phyloP scores from a whole-genome alignment of 257 asterid species.

The Craterostigma plantagineum region DNA sequence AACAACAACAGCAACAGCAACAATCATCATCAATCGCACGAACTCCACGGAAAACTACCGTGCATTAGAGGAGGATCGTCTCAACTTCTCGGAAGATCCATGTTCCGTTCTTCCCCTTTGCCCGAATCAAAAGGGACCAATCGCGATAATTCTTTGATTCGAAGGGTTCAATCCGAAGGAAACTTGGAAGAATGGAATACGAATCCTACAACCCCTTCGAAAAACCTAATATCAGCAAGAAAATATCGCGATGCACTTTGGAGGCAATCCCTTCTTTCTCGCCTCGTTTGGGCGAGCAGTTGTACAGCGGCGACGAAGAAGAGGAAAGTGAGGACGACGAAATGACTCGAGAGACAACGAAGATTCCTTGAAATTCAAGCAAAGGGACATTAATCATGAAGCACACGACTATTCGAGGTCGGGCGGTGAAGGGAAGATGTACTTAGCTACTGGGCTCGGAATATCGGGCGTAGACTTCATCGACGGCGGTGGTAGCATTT shows the following conservation, averaged over 20 bases:
- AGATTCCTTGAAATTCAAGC: not conserved
- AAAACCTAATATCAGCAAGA: slow-evolving; percentile 20
- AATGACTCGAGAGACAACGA: too few species aligned
- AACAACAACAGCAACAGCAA: too few species aligned
- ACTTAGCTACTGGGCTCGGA: slow-evolving; percentile 60
- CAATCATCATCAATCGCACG: slow-evolving; percentile 20
- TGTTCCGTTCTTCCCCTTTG: slow-evolving; percentile 29
- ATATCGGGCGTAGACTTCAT: slow-evolving; percentile 13
- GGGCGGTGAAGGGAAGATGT: slow-evolving; percentile 40
- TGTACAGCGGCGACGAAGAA: slow-evolving; percentile 17
- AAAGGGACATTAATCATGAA: slow-evolving; percentile 6
- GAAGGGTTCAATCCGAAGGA: slow-evolving; percentile 66
- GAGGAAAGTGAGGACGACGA: not conserved
- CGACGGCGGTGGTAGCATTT: slow-evolving; percentile 19
- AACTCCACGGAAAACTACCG: too few species aligned
- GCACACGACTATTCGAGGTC: slow-evolving; percentile 9
- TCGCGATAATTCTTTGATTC: slow-evolving; percentile 17
- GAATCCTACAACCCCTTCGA: slow-evolving; percentile 21
- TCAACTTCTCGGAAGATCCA: too few species aligned
- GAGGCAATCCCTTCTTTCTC: slow-evolving; percentile 53
- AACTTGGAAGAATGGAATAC: slow-evolving; percentile 41
- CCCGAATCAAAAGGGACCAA: slow-evolving; percentile 13
- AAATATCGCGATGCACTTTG: slow-evolving; percentile 14
- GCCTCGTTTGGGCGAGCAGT: slow-evolving; percentile 8
- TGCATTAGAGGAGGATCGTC: too few species aligned